These are phyloP conservation scores for Acacia pycnantha DNA, from an alignment of 331 rosid genomes.

Conservation along the genomic window DNA sequence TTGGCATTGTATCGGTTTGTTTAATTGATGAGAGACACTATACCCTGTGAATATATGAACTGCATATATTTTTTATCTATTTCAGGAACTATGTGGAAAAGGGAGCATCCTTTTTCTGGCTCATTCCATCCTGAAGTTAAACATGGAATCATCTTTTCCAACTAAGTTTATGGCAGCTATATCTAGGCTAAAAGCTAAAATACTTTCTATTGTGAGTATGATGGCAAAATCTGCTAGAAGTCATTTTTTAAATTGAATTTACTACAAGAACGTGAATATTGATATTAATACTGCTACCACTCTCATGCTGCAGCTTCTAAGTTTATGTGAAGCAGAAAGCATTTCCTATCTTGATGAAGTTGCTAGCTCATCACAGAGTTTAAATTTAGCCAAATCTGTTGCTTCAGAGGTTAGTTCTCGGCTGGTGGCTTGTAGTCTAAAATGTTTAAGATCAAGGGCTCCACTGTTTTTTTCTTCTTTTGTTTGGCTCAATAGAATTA, in stretches of 20 bases:
- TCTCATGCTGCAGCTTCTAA: slow-evolving; percentile 58
- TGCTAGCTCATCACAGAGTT: slow-evolving; percentile 63
- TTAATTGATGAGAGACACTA: slow-evolving; percentile 19
- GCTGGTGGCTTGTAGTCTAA: slow-evolving; percentile 4
- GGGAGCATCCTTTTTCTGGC: slow-evolving; percentile 88
- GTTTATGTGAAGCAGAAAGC: slow-evolving; percentile 84
- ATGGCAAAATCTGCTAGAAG: slow-evolving; percentile 15
- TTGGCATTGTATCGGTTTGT: slow-evolving; percentile 12
- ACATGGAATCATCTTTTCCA: slow-evolving; percentile 38
- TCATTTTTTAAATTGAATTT: slow-evolving; percentile 26
- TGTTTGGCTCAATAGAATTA: not conserved
- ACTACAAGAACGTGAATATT: slow-evolving; percentile 25
- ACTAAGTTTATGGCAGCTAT: slow-evolving; percentile 69
- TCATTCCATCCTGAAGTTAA: slow-evolving; percentile 70
- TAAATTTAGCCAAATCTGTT: slow-evolving; percentile 81
- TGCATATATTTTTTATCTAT: slow-evolving; percentile 25
- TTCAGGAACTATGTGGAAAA: slow-evolving; percentile 78
- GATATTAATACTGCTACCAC: slow-evolving; percentile 10
- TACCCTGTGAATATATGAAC: slow-evolving; percentile 13
- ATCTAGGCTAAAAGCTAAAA: slow-evolving; percentile 79
- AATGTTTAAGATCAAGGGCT: slow-evolving; percentile 2
- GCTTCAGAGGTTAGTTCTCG: slow-evolving; percentile 67
- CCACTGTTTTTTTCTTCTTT: not conserved
- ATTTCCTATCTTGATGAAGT: slow-evolving; percentile 90
- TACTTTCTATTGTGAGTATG: slow-evolving; percentile 74